Percentiles rank a stretch among this genome's conserved stretches.
Conservation (phyloP, 208 protist species). For the Trypanosoma melophagium region DNA sequence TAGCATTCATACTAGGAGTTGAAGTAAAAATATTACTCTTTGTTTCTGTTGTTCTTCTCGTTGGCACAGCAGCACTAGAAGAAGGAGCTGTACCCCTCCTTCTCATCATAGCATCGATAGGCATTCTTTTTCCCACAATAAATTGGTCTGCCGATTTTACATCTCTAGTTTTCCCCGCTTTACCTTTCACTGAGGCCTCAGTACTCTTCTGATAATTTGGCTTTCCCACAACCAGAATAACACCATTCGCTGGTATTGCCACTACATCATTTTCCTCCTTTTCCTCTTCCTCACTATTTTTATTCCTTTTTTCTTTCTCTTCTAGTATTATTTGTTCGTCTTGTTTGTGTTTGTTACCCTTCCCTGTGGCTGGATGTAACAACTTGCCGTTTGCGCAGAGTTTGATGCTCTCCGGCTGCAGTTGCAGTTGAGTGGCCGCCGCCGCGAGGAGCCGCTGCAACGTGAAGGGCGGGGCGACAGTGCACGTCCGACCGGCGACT, state of each 20-base stretch:
- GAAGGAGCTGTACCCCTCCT: no score
- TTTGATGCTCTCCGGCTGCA: slow-evolving; percentile 40
- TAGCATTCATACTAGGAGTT: no score
- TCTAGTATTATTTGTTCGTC: no score
- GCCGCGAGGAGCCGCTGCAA: slow-evolving; percentile 35
- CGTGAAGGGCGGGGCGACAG: slow-evolving; percentile 41
- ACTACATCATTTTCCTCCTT: neutral
- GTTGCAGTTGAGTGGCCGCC: slow-evolving; percentile 34
- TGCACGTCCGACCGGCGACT: slow-evolving; percentile 40
- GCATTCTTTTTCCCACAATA: neutral
- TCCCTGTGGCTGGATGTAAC: no score
- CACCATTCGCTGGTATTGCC: neutral
- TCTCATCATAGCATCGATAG: neutral
- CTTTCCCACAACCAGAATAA: slow-evolving; percentile 21
- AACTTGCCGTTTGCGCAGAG: no score
- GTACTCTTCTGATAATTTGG: neutral
- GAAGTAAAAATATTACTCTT: no score
- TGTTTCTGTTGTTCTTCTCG: no score
- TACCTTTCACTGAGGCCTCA: neutral
- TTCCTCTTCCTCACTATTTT: neutral
- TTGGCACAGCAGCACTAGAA: no score
- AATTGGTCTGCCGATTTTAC: no score
- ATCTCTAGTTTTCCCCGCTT: no score
- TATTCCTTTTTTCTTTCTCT: no score
- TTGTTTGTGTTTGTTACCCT: no score